Percentiles rank a stretch among this genome's conserved stretches.
Evolutionary conservation across 352 stramenopile genomes (phyloP).

Genomic region (Pythium folliculosum): DNA sequence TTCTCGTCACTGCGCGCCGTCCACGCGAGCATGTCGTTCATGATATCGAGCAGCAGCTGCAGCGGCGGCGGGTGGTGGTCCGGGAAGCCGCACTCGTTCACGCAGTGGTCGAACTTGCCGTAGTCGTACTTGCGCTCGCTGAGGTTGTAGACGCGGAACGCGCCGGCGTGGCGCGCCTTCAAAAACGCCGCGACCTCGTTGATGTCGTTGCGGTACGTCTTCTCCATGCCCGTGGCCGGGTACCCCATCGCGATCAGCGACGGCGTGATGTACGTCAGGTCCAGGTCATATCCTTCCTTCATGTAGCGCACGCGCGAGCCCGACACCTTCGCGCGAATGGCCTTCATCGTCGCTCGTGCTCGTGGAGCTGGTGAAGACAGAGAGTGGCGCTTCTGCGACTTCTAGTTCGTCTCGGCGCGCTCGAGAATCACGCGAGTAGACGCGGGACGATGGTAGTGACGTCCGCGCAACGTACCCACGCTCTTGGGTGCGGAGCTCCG

Average conservation of each 20-base stretch:
- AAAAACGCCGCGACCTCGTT: slow-evolving; percentile 70
- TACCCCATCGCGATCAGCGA: slow-evolving; percentile 84
- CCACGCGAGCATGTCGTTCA: slow-evolving; percentile 86
- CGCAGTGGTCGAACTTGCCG: slow-evolving; percentile 64
- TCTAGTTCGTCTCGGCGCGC: not conserved
- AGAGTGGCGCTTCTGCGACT: not conserved
- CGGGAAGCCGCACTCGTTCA: slow-evolving; percentile 78
- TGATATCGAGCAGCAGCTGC: slow-evolving; percentile 78
- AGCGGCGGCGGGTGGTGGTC: slow-evolving; percentile 82
- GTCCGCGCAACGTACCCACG: slow-evolving; percentile 6
- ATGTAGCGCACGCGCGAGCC: slow-evolving; percentile 84
- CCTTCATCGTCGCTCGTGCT: slow-evolving; percentile 53
- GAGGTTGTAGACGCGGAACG: slow-evolving; percentile 83
- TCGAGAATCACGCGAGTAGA: not conserved
- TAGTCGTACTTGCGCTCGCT: slow-evolving; percentile 84
- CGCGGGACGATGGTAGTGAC: not conserved
- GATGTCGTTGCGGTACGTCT: slow-evolving; percentile 87
- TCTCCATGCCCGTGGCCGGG: slow-evolving; percentile 78
- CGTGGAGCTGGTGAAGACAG: not conserved
- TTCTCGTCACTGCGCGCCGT: slow-evolving; percentile 62
- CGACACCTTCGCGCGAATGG: slow-evolving; percentile 71
- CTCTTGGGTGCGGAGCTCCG: no score
- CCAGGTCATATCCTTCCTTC: slow-evolving; percentile 81
- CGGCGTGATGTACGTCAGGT: slow-evolving; percentile 86
- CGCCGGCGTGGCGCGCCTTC: slow-evolving; percentile 61